Evolutionary conservation across 148 eudicot genomes (phyloP), one percentile per base, ranked within the genome.

Genomic region (Diospyros kaki): DNA sequence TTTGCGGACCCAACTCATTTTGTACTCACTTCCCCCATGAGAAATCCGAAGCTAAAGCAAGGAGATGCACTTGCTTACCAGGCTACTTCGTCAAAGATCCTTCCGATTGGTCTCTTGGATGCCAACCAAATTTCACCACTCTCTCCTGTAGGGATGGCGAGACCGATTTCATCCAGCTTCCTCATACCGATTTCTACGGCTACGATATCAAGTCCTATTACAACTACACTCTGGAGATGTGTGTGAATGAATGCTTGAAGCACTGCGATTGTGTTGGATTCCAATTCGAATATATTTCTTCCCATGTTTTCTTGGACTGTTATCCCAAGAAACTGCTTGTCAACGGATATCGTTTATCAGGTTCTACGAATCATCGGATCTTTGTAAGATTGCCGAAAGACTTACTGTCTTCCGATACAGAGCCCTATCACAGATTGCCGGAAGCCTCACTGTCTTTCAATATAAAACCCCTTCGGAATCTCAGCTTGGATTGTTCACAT

Each of bases 51-150:
- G 86, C 81, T 3, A 84, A 85, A n/a, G n/a, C n/a, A n/a, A n/a
- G n/a, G 43, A 64, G 39, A 58, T 87, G 86, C 45, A 8, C 69
- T 58, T 84, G 90, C 68, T 9, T 75, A 51, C 86, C 86, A 1
- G 86, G 87, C 2, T 78, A 65, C 74, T 79, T 59, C 77, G 45
- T 82, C 38, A 83, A 71, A 11, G 73, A 78, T 68, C 38, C 3
- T 6, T 71, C 58, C 2, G 83, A 85, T 67, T 82, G 80, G 85
- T 64, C 76, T 41, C 43, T 61, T 10, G 89, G 91, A 11, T 88
- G 91, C 58, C 64, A 81, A 50, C 77, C 83, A 0, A 68, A 75
- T 17, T 80, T 84, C 15, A 70, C n/a, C n/a, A n/a, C 64, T 9
- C 41, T 69, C 14, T 38, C 75, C 2, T 51, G 41, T 39, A 45